Base-by-base conservation (phyloP, 106 monocot species). In the Acorus gramineus region DNA sequence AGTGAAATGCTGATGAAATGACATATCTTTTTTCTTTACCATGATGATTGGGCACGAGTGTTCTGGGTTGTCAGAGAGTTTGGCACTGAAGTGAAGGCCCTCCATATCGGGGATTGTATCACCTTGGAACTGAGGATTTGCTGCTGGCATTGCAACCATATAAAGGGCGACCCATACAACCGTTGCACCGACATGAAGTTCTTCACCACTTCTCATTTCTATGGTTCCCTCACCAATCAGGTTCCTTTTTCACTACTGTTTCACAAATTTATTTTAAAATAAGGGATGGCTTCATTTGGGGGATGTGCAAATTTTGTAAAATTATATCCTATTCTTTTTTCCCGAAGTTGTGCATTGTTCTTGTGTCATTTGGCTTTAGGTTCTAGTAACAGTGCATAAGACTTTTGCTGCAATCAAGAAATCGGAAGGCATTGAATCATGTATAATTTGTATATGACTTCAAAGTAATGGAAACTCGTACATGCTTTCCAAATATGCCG, bases 11-110 rank as follows among this genome's bases (percentile, higher is more conserved):
- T 28, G 28, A 28, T 28, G 28, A 28, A 28, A 28, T 28, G 28
- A 28, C 28, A 1, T 28, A 28, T 1, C 28, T 28, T 28, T 28
- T 28, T 28, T 28, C 28, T 28, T 28, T 28, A 28, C 96, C 2
- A 96, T 96, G 96, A 87, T 96, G 57, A 91, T 96, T 43, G 90
- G 91, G 46, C 96, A 96, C 47, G 96, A 96, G 61, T 96, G 96
- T 66, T 90, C 96, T 14, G 96, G 96, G 11, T 96, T 43, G 66
- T 96, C 52, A 91, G 87, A 73, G 91, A 96, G 73, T 82, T 96
- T 11, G 96, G 96, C 8, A 73, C 71, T 47, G 90, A 87, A 60
- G 95, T 96, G 69, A 91, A 73, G 61, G 64, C 74, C 56, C 74
- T 96, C 44, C 68, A 44, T 46, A 63, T 52, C 4, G 95, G 95